These are phyloP conservation scores for Lineolata rhizophorae DNA, from an alignment of 495 filamentous ascomycete species.

Conservation along the genomic window DNA sequence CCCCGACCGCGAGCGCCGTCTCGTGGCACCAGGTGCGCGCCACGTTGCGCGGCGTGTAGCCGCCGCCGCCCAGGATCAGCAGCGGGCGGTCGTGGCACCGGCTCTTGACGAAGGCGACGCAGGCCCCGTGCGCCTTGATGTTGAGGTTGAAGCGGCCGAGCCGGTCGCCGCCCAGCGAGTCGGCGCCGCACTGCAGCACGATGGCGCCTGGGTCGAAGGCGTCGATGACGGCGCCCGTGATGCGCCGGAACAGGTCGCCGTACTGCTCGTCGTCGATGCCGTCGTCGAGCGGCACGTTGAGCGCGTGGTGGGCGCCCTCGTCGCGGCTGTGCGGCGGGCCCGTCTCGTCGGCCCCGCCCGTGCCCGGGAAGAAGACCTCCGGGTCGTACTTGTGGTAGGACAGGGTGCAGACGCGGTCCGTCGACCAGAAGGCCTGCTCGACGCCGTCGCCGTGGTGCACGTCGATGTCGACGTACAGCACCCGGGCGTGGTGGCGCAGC, in stretches of 20 bases:
- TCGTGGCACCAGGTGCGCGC: constrained; percentile 93
- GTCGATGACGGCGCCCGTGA: constrained; percentile 53
- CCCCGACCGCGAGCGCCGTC: constrained; percentile 70
- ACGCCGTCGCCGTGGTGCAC: constrained; percentile 97
- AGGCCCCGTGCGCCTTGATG: constrained; percentile 77
- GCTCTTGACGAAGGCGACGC: constrained; percentile 68
- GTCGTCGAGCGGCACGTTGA: constrained; percentile 47
- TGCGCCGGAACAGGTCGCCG: constrained; percentile 55
- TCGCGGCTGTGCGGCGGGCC: constrained; percentile 37
- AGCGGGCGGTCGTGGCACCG: constrained; percentile 41
- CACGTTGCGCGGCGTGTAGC: constrained; percentile 95
- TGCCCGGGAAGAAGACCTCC: constrained; percentile 53
- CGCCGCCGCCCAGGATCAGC: constrained; percentile 80
- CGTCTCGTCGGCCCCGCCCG: constrained; percentile 33
- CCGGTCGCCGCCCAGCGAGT: constrained; percentile 82
- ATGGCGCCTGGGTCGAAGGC: constrained; percentile 69
- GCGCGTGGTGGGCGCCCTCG: constrained; percentile 37
- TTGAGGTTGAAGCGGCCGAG: constrained; percentile 94
- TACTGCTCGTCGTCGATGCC: constrained; percentile 92
- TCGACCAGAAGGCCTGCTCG: constrained; percentile 91
- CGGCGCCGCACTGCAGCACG: constrained; percentile 89
- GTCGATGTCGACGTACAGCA: constrained; percentile 96
- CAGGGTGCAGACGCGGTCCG: constrained; percentile 85
- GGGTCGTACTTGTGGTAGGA: constrained; percentile 94
- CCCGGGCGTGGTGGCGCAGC: constrained; percentile 65